Percentiles rank a stretch among this genome's conserved stretches.
Conservation (phyloP, 139 green algal species). For the Zygnema cylindricum region DNA sequence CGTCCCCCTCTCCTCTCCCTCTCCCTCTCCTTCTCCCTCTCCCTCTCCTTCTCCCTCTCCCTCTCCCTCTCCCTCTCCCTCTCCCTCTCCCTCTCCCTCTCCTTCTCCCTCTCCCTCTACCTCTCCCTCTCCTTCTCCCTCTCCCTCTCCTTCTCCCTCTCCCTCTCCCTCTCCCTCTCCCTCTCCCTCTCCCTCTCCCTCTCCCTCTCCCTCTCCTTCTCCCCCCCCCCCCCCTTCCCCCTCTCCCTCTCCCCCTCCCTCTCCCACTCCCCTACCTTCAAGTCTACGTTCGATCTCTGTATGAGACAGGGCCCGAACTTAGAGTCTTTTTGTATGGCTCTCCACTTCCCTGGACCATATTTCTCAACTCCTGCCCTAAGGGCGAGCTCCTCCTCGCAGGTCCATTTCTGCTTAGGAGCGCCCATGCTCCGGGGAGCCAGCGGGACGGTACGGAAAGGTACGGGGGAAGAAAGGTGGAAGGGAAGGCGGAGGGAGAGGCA, state of each 20-base stretch:
- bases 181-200: background rate
- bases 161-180: background rate
- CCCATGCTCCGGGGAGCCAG: conserved; percentile 58
- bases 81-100: background rate
- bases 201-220: background rate
- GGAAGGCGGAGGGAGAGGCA: too few species aligned
- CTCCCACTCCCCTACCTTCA: conserved; percentile 63
- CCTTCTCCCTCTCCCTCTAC: too few species aligned
- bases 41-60: background rate
- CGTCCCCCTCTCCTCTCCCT: background rate
- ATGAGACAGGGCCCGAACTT: conserved; percentile 57
- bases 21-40: background rate
- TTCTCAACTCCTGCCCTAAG: conserved; percentile 69
- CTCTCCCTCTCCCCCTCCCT: conserved; percentile 7
- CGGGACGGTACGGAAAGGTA: too few species aligned
- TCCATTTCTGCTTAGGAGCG: conserved; percentile 72
- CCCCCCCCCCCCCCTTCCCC: background rate
- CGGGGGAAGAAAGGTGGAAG: too few species aligned
- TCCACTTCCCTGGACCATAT: conserved; percentile 73
- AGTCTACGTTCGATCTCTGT: conserved; percentile 71
- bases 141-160: background rate
- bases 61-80: background rate
- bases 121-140: background rate
- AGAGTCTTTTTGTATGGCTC: conserved; percentile 71
- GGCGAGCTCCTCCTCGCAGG: conserved; percentile 69